Percentiles rank a stretch among this genome's conserved stretches.
phyloP scores from a whole-genome alignment of 176 grass and related monocot species.

The Triticum turgidum region DNA sequence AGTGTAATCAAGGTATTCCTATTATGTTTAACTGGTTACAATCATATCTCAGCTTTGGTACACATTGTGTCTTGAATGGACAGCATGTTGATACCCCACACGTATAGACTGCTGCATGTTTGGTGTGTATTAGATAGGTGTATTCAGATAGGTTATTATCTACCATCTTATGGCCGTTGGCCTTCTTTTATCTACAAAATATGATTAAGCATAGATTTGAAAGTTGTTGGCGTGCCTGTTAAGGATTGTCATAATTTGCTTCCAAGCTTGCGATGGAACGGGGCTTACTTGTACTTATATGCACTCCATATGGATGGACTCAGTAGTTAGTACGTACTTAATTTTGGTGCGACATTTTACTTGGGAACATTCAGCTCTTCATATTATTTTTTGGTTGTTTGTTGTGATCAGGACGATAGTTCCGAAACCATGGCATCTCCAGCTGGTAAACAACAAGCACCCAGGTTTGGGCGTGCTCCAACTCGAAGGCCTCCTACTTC shows the following conservation, averaged over 20 bases:
- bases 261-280: background rate
- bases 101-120: background rate
- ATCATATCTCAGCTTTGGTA: background rate
- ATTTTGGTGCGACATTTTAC: slow-evolving; percentile 13
- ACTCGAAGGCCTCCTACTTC: slow-evolving; percentile 40
- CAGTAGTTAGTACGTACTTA: background rate
- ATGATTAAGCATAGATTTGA: background rate
- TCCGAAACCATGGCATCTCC: slow-evolving; percentile 10
- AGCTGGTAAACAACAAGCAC: slow-evolving; percentile 18
- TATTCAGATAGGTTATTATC: background rate
- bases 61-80: background rate
- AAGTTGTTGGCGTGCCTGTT: background rate
- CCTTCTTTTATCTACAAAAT: background rate
- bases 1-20: slow-evolving; percentile 51
- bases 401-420: slow-evolving; percentile 26
- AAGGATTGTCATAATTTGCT: background rate
- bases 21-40: background rate
- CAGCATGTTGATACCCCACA: background rate
- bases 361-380: background rate
- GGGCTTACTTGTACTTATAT: background rate
- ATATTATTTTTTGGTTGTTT: slow-evolving; percentile 18
- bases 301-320: background rate
- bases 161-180: background rate
- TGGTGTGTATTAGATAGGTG: background rate
- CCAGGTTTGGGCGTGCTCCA: slow-evolving; percentile 29